A percentile compares a stretch with the other conserved stretches of the same genome.
phyloP scores from a whole-genome alignment of 75 land plant species.

The Sequoia sempervirens region DNA sequence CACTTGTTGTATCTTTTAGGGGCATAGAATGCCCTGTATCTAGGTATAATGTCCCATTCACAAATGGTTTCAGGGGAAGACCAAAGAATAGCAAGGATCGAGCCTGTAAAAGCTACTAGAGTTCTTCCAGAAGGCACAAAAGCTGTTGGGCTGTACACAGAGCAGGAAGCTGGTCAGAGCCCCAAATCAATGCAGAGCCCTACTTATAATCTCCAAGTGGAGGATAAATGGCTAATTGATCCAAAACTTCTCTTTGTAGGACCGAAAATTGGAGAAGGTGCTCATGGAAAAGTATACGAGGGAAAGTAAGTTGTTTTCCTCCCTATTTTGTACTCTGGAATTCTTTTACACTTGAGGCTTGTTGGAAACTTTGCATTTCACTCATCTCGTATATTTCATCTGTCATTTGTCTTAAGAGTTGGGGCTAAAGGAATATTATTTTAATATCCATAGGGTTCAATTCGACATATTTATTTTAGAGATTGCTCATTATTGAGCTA shows the following conservation, averaged over 20 bases:
- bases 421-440: background rate
- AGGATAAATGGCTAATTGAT: constrained; percentile 39
- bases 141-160: background rate
- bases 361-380: background rate
- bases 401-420: background rate
- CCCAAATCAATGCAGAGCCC: constrained; percentile 6
- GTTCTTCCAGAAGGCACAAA: constrained; percentile 10
- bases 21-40: too few species aligned
- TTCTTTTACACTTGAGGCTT: background rate
- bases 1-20: too few species aligned
- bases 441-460: background rate
- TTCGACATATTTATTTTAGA: background rate
- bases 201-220: constrained; percentile 24
- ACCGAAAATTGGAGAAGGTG: constrained; percentile 64
- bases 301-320: constrained; percentile 45
- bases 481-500: background rate
- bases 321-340: too few species aligned
- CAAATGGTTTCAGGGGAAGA: constrained; percentile 10
- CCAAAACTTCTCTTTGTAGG: constrained; percentile 48
- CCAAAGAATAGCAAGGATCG: background rate
- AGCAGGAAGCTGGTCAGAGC: constrained; percentile 6
- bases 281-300: constrained; percentile 64
- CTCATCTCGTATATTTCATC: background rate
- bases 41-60: background rate
- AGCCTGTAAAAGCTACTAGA: constrained; percentile 9